Conservation (phyloP, 768 basidiomycete species). For the Udeniomyces megalosporus region DNA sequence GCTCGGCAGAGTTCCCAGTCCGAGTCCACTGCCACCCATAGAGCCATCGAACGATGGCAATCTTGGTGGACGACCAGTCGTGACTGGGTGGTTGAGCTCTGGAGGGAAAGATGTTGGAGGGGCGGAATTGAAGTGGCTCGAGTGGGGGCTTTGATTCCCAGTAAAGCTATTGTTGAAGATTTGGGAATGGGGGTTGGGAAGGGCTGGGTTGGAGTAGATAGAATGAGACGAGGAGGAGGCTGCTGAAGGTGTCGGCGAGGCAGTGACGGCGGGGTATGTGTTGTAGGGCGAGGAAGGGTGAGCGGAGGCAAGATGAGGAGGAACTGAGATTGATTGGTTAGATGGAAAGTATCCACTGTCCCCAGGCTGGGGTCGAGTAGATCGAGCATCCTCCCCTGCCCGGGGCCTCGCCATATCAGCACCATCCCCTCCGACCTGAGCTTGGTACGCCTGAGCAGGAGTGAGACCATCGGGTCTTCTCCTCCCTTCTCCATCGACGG, state of each 20-base stretch:
- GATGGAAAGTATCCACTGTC: neutral
- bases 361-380: neutral
- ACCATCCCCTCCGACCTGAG: slow-evolving; percentile 38
- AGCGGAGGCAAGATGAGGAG: neutral
- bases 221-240: neutral
- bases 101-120: neutral
- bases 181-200: neutral
- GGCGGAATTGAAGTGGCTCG: neutral
- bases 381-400: no score
- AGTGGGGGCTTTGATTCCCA: neutral
- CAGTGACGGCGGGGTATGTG: neutral
- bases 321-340: neutral
- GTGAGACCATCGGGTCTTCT: slow-evolving; percentile 37
- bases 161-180: neutral
- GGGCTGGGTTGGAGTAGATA: neutral
- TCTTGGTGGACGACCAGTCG: neutral
- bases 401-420: neutral
- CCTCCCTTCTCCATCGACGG: neutral
- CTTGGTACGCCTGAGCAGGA: slow-evolving; percentile 65
- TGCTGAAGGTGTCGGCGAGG: neutral
- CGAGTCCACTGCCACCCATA: neutral
- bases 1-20: neutral
- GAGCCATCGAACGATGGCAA: neutral
- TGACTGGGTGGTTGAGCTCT: neutral
- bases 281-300: neutral